These are phyloP conservation scores for Fragaria iinumae DNA, from an alignment of 306 rosid species.

Conservation along the genomic window DNA sequence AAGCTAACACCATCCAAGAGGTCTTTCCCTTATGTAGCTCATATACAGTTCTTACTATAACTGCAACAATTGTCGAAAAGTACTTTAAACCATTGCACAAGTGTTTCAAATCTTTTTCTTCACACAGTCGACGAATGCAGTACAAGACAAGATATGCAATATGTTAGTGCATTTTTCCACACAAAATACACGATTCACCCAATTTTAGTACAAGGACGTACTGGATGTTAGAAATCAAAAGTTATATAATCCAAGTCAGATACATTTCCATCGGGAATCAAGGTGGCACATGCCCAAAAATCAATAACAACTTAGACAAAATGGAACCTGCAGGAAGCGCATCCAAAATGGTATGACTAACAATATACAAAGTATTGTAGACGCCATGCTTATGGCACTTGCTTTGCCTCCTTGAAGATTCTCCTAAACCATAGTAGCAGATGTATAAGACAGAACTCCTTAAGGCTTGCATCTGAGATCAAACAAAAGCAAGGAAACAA, in stretches of 20 bases:
- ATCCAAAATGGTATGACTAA: slow-evolving; percentile 59
- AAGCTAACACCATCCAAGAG: slow-evolving; percentile 56
- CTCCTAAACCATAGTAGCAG: slow-evolving; percentile 74
- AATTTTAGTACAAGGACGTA: neutral
- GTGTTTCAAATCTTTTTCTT: slow-evolving; percentile 38
- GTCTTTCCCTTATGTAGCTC: slow-evolving; percentile 44
- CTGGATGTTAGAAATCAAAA: neutral
- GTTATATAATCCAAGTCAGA: neutral
- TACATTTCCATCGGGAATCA: slow-evolving; percentile 13
- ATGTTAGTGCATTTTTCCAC: slow-evolving; percentile 13
- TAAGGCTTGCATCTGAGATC: slow-evolving; percentile 53
- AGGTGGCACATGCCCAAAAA: neutral
- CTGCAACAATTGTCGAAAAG: slow-evolving; percentile 53
- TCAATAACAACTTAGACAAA: neutral
- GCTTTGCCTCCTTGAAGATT: slow-evolving; percentile 54
- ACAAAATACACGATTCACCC: neutral
- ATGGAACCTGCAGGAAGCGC: slow-evolving; percentile 55
- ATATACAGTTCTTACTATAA: slow-evolving; percentile 49
- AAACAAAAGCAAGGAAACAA: slow-evolving; percentile 27
- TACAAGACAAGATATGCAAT: slow-evolving; percentile 20
- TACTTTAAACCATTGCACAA: slow-evolving; percentile 50
- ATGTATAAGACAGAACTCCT: slow-evolving; percentile 58
- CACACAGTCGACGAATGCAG: slow-evolving; percentile 56
- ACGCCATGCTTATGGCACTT: slow-evolving; percentile 51
- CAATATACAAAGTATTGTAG: slow-evolving; percentile 46